Evolutionary conservation across 164 flowering plant species (phyloP), one percentile per base, ranked within the genome.

Genomic region (Liriodendron chinense): DNA sequence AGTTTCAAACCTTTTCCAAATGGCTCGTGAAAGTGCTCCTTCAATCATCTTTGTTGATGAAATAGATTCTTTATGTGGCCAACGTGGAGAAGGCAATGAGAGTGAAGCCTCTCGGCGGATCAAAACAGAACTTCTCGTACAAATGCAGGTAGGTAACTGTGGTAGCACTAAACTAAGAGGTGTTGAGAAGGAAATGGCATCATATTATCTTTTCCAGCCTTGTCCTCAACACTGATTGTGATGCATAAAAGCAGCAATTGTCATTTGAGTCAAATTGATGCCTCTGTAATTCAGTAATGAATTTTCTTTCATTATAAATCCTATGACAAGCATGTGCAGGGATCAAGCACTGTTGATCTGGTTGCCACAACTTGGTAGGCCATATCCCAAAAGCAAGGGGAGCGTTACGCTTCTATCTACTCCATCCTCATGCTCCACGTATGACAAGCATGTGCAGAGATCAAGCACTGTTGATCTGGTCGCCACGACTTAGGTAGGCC

Each of bases 1-100:
- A 76, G 98, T 96, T 75, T 90, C 99, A 25, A 94, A 90, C 78
- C 97, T 96, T 75, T 96, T 96, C 72, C 89, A 94, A 80, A 94
- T 96, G 99, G 98, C 99, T 64, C 98, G 98, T 77, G 98, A 94
- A 76, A 94, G 97, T 85, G 89, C 94, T 71, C 99, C 99, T 64
- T 91, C 99, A 50, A 96, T 96, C 75, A 96, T 94, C 76, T 94
- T 96, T 71, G 28, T 96, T 75, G 98, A 96, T 87, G 99, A 96
- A 83, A 96, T 96, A 74, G 99, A 96, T 88, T 96, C 98, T 47
- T 86, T 96, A 50, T 89, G 97, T 87, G 98, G 99, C 50, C 91
- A 87, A 73, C 92, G 99, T 73, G 98, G 98, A 48, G 98, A 96
- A 83, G 97, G 98, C 59, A 96, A 94, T 84, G 99, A 96, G 81